Evolutionary conservation across 352 stramenopile species (phyloP), one percentile per base, ranked within the genome.

Genomic region (Phytophthora cactorum): DNA sequence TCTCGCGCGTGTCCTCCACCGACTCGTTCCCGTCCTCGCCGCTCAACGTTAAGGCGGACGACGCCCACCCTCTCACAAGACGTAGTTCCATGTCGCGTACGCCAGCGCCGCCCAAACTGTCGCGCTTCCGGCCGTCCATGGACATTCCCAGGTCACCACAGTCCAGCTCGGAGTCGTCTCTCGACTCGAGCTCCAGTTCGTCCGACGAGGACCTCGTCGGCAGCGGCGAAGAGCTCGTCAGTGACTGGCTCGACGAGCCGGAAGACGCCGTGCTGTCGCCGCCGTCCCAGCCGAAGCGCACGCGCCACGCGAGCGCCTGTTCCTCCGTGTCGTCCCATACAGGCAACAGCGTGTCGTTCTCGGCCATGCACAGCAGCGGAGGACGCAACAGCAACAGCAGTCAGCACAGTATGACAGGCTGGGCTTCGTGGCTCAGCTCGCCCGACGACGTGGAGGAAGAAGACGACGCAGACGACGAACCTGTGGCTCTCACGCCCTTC

Each of bases 231-330:
- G 86, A 91, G 22, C 53, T 89, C 3, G 73, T 93, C 12, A 87
- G 75, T 54, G 86, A 93, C 67, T 93, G 86, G 86, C 84, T 93
- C 17, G 86, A 91, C 68, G 86, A 92, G 34, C 79, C 80, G 0
- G 77, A 91, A 27, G 81, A 90, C 56, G 80, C 80, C 0, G 66
- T 91, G 36, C 64, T 89, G 43, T 84, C 85, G 12, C 82, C 82
- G 32, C 77, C 76, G 45, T 53, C 68, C 27, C 39, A 59, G 5
- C 68, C 60, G 15, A 76, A 76, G 49, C 73, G 65, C 34, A 41
- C 52, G 22, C 66, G 66, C 34, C 70, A 65, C 57, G 69, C 59
- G 34, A 89, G 73, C 57, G 79, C 64, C 50, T 91, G 83, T 51
- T 91, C 83, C 32, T 83, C 79, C 6, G 84, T 82, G 36, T 77